A percentile compares a stretch with the other conserved stretches of the same genome.
phyloP scores from a whole-genome alignment of 768 basidiomycete genomes.

The Pholiota conissans region DNA sequence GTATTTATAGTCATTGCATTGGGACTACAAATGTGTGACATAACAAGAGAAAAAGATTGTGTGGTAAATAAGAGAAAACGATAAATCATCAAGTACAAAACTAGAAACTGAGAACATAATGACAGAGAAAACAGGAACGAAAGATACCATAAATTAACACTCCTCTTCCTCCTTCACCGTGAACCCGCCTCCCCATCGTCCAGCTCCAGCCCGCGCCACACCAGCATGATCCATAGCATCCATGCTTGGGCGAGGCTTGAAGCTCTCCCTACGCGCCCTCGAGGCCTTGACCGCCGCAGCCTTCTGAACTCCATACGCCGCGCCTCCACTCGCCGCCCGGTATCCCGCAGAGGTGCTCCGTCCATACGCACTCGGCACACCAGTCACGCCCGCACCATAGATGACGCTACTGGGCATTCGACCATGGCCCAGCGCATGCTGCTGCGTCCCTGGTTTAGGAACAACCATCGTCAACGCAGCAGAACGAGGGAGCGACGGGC shows the following conservation, averaged over 20 bases:
- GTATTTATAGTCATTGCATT: not conserved
- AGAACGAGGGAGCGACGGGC: slow-evolving; percentile 35
- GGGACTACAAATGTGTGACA: not conserved
- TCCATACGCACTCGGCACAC: slow-evolving; percentile 12
- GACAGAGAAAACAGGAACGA: not conserved
- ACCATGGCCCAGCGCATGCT: slow-evolving; percentile 59
- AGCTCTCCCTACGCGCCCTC: slow-evolving; percentile 71
- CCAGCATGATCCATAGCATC: slow-evolving; percentile 41
- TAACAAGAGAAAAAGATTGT: not conserved
- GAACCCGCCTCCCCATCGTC: slow-evolving; percentile 31
- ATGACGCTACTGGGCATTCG: slow-evolving; percentile 38
- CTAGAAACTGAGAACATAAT: not conserved
- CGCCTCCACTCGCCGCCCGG: slow-evolving; percentile 25
- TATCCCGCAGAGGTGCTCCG: slow-evolving; percentile 23
- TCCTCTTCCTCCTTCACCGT: slow-evolving; percentile 54
- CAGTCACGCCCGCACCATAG: slow-evolving; percentile 24
- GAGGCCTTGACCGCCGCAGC: slow-evolving; percentile 40
- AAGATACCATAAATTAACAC: slow-evolving; percentile 25
- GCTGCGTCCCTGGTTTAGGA: slow-evolving; percentile 50
- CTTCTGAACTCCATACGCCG: slow-evolving; percentile 15
- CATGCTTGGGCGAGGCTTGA: slow-evolving; percentile 76
- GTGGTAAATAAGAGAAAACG: not conserved
- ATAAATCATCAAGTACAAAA: slow-evolving; percentile 3
- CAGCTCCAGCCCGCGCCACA: slow-evolving; percentile 25
- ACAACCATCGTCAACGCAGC: slow-evolving; percentile 45